Percentiles rank a stretch among this genome's conserved stretches.
Evolutionary conservation across 768 basidiomycete species (phyloP).

Genomic region (Boletus reticuloceps): DNA sequence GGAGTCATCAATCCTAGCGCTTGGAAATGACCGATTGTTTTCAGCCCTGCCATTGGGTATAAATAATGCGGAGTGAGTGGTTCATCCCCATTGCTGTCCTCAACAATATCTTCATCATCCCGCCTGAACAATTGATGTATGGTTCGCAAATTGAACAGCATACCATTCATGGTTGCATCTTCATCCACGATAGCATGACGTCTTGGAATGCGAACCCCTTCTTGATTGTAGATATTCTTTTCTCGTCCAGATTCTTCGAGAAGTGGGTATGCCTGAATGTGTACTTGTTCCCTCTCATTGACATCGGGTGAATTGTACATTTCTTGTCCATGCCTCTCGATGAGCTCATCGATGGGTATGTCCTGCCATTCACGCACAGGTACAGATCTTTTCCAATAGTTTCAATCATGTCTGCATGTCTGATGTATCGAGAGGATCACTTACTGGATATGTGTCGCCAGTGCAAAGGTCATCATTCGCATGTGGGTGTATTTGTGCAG

Average conservation of each 20-base stretch:
- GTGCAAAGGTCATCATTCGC: background rate
- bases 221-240: background rate
- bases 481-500: background rate
- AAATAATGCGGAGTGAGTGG: background rate
- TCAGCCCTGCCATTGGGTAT: constrained; percentile 1
- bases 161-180: background rate
- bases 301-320: background rate
- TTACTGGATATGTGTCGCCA: background rate
- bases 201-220: background rate
- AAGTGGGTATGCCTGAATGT: background rate
- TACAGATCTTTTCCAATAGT: background rate
- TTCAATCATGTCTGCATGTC: too few relatives aligned
- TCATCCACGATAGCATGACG: background rate
- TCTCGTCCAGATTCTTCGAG: background rate
- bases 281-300: background rate
- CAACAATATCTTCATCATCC: background rate
- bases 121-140: background rate
- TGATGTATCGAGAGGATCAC: too few relatives aligned
- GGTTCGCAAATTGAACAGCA: background rate
- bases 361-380: background rate
- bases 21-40: too few relatives aligned
- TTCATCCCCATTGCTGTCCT: background rate
- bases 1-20: too few relatives aligned
- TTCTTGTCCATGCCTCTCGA: background rate
- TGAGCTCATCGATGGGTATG: background rate